phyloP scores from a whole-genome alignment of 2,329 filamentous ascomycete genomes.

The Alternaria rosae region DNA sequence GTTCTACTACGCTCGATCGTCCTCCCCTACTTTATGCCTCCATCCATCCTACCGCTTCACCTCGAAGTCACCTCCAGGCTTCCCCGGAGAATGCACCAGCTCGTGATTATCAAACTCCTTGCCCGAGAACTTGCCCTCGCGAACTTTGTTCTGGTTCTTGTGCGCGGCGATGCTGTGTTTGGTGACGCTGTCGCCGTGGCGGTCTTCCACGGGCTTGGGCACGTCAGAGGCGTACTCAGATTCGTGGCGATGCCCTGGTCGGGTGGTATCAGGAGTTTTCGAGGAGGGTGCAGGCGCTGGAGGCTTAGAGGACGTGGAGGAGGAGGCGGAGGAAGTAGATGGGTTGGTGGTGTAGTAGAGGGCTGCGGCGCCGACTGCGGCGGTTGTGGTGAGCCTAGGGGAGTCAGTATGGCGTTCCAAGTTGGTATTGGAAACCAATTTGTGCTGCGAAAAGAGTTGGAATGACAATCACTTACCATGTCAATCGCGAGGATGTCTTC shows the following conservation, averaged over 20 bases:
- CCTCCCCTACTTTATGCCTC: not conserved
- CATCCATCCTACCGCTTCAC: conserved; percentile 14
- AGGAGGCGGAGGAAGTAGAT: not conserved
- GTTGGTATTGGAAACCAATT: not conserved
- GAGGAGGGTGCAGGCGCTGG: not conserved
- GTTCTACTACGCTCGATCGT: not conserved
- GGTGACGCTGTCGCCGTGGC: conserved; percentile 31
- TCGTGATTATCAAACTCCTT: conserved; percentile 39
- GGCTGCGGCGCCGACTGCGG: conserved; percentile 22
- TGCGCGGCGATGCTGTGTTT: conserved; percentile 37
- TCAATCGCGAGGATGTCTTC: conserved; percentile 26
- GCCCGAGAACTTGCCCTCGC: conserved; percentile 33
- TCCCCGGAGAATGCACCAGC: conserved; percentile 23
- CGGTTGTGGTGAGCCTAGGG: conserved; percentile 25
- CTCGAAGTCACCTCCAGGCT: conserved; percentile 35
- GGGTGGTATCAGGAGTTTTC: not conserved
- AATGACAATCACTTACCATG: conserved; percentile 19
- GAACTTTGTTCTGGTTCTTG: conserved; percentile 34
- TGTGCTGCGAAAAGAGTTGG: not conserved
- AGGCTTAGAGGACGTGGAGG: not conserved
- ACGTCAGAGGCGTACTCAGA: conserved; percentile 24
- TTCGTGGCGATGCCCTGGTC: conserved; percentile 14
- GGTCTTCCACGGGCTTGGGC: conserved; percentile 36
- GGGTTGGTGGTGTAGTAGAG: conserved; percentile 24
- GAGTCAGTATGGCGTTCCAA: conserved; percentile 4